Conservation (phyloP, 345 rosid species). For the Arabidopsis arenosa region DNA sequence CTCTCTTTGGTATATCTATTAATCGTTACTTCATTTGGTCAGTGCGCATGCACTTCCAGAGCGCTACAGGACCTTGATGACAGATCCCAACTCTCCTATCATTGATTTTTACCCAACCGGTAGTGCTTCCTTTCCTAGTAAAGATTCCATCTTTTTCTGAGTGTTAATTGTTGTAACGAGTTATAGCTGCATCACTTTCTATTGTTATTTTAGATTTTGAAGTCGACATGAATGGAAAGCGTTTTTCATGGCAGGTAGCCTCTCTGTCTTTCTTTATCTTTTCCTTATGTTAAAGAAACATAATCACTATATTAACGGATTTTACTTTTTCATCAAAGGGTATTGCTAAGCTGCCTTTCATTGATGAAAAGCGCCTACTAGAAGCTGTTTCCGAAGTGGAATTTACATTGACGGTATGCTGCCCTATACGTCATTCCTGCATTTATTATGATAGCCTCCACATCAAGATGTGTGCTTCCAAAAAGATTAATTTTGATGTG, state of each 20-base stretch:
- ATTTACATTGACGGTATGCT: slow-evolving; percentile 72
- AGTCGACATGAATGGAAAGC: slow-evolving; percentile 97
- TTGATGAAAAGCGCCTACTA: slow-evolving; percentile 89
- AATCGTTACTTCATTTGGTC: slow-evolving; percentile 43
- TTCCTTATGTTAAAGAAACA: slow-evolving; percentile 20
- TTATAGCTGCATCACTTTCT: slow-evolving; percentile 4
- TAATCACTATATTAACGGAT: background rate
- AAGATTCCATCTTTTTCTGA: background rate
- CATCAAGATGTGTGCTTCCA: slow-evolving; percentile 25
- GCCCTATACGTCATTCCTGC: background rate
- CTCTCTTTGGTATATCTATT: background rate
- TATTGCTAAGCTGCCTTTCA: slow-evolving; percentile 94
- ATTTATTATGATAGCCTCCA: slow-evolving; percentile 18
- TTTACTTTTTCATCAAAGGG: slow-evolving; percentile 54
- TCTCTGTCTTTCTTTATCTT: slow-evolving; percentile 22
- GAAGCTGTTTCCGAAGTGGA: slow-evolving; percentile 78
- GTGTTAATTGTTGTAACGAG: background rate
- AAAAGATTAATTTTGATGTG: background rate
- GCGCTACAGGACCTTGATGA: slow-evolving; percentile 84
- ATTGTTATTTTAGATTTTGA: slow-evolving; percentile 68
- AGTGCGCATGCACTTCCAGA: slow-evolving; percentile 97
- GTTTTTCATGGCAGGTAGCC: slow-evolving; percentile 86
- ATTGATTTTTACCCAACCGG: slow-evolving; percentile 93
- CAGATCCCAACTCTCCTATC: slow-evolving; percentile 87
- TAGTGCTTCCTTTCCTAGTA: slow-evolving; percentile 40